These are phyloP conservation scores for Penicillium sp. DNA, from an alignment of 2,329 filamentous ascomycete genomes.

Conservation along the genomic window DNA sequence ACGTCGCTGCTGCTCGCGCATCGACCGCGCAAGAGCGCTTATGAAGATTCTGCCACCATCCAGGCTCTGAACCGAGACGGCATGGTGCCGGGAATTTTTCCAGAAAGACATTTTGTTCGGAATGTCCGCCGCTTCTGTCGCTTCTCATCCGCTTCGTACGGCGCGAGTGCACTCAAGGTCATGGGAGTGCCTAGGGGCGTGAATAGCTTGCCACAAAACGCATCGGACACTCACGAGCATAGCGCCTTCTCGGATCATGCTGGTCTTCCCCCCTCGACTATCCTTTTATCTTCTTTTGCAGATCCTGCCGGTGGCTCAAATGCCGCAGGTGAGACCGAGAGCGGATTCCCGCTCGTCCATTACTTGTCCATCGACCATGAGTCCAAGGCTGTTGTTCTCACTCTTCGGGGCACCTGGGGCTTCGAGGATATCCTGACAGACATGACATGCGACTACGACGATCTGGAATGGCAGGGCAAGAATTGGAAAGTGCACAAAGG, in stretches of 20 bases:
- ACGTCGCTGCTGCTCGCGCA: slow-evolving; percentile 43
- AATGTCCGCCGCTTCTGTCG: slow-evolving; percentile 45
- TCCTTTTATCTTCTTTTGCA: slow-evolving; percentile 63
- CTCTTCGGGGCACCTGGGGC: slow-evolving; percentile 64
- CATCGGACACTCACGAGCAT: slow-evolving; percentile 40
- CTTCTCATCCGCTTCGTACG: slow-evolving; percentile 46
- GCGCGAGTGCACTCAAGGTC: slow-evolving; percentile 43
- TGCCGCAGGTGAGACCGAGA: slow-evolving; percentile 57
- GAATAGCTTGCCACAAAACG: slow-evolving; percentile 27
- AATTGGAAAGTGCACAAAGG: slow-evolving; percentile 68
- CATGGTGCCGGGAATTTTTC: slow-evolving; percentile 43
- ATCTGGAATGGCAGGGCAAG: slow-evolving; percentile 53
- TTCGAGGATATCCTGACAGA: slow-evolving; percentile 70
- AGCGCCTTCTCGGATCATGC: slow-evolving; percentile 43
- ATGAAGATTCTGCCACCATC: slow-evolving; percentile 43
- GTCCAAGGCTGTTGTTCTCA: slow-evolving; percentile 65
- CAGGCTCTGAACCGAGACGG: slow-evolving; percentile 42
- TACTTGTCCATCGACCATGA: slow-evolving; percentile 67
- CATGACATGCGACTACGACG: slow-evolving; percentile 68
- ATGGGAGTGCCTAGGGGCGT: slow-evolving; percentile 40
- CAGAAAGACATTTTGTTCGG: slow-evolving; percentile 41
- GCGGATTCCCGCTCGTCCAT: slow-evolving; percentile 64
- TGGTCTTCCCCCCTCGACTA: slow-evolving; percentile 42
- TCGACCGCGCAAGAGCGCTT: slow-evolving; percentile 40
- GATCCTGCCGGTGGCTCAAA: slow-evolving; percentile 64